A percentile compares a stretch with the other conserved stretches of the same genome.
These are phyloP conservation scores for Suaeda aralocaspica DNA, from an alignment of 148 eudicot species.

Conservation along the genomic window DNA sequence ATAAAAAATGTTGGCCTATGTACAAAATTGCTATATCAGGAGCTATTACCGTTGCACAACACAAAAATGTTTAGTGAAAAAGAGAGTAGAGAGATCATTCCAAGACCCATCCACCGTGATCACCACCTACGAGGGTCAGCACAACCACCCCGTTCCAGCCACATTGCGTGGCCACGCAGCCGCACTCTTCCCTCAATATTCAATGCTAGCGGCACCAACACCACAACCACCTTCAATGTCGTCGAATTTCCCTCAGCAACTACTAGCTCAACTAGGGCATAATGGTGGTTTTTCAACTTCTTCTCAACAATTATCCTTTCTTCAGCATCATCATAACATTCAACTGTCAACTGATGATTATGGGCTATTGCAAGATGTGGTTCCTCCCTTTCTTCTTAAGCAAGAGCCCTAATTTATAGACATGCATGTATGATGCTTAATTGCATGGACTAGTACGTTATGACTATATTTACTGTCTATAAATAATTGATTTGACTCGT, in stretches of 20 bases:
- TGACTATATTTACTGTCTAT: too few relatives aligned
- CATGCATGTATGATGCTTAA: too few relatives aligned
- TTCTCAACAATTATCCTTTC: slow-evolving; percentile 12
- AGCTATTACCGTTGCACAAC: slow-evolving; percentile 62
- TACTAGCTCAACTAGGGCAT: slow-evolving; percentile 33
- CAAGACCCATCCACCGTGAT: slow-evolving; percentile 51
- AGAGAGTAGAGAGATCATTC: slow-evolving; percentile 55
- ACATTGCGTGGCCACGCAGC: slow-evolving; percentile 64
- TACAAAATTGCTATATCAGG: slow-evolving; percentile 21
- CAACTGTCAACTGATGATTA: slow-evolving; percentile 36
- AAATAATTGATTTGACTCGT: background rate
- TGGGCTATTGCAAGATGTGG: slow-evolving; percentile 84
- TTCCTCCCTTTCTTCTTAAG: slow-evolving; percentile 61
- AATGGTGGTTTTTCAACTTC: slow-evolving; percentile 20
- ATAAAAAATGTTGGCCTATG: too few relatives aligned
- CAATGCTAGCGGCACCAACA: slow-evolving; percentile 36
- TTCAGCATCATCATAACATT: slow-evolving; percentile 20
- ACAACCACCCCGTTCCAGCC: slow-evolving; percentile 61
- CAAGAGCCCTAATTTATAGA: slow-evolving; percentile 56
- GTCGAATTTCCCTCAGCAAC: slow-evolving; percentile 32
- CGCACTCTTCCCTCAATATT: slow-evolving; percentile 37
- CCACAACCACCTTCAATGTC: slow-evolving; percentile 1
- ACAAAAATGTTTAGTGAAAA: slow-evolving; percentile 51
- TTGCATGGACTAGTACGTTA: too few relatives aligned
- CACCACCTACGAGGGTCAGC: slow-evolving; percentile 58